Base-by-base conservation (phyloP, 257 asterid genomes). In the Forsythia viridissima region DNA sequence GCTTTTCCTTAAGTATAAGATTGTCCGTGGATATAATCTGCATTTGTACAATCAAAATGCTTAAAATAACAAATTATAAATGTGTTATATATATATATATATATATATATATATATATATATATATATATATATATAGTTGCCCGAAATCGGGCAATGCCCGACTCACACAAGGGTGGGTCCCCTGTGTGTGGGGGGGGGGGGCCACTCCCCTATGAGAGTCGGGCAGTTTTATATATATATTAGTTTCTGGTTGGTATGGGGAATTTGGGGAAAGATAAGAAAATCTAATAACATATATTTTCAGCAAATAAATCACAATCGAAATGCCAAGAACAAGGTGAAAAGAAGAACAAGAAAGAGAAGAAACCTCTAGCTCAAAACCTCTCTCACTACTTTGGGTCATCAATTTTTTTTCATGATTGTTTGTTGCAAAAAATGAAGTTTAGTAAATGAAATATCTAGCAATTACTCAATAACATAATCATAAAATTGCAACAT, bases 1-100 rank as follows among this genome's bases (percentile, higher is more conserved):
- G 91, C 86, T 95, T 97, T 73, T 93, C 98, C 80, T 93, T 98
- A 71, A 95, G 96, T 65, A 95, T 84, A 59, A 97, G 95, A 75
- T 95, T 95, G 77, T 95, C 99, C 3, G 99, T 98, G 21, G 97
- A 84, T 80, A 78, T 93, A 71, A 95, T 91, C 99, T 95, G 97
- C 87, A 90, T 72, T 77, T 8, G 51, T 3, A 51, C 59, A 51
- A 51, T 51, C 16, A 15, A 51, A 10, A 11, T 10, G 16, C 16
- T 51, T 51, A 51, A 11, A 13, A 51, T 51, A 51, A 7, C n/a
- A 15, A 7, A 51, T 15, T 10, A 10, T 51, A 12, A 15, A 15
- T 51, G 5, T 2, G 2, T 3, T 10, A 9, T 51, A 9, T 41
- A 0, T n/a, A n/a, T n/a, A n/a, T n/a, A n/a, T n/a, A n/a, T n/a